These are phyloP conservation scores for Rhipidocladum racemiflorum DNA, from an alignment of 176 grass and related monocot species.

Conservation along the genomic window DNA sequence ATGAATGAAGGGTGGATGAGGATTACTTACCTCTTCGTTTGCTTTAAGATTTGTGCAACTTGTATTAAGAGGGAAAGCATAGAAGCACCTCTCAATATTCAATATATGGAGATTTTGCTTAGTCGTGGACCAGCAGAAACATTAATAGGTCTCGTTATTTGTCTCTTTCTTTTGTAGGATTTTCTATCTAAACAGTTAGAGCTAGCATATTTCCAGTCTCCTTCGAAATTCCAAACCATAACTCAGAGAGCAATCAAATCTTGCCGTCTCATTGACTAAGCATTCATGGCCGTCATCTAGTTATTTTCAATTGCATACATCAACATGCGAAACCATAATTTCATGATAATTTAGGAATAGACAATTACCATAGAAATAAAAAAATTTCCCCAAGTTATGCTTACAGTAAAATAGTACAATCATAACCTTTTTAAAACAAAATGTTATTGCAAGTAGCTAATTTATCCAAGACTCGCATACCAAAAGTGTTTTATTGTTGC, in stretches of 20 bases:
- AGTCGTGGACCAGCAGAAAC: not conserved
- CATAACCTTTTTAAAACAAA: not conserved
- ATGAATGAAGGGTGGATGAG: too few relatives aligned
- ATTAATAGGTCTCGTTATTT: not conserved
- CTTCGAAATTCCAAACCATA: not conserved
- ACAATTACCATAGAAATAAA: not conserved
- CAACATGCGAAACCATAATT: not conserved
- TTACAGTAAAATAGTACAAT: not conserved
- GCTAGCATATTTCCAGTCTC: not conserved
- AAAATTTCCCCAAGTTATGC: not conserved
- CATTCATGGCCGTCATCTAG: not conserved
- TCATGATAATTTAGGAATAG: not conserved
- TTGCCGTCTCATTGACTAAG: too few relatives aligned
- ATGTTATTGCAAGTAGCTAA: not conserved
- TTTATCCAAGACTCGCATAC: not conserved
- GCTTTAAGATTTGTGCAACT: too few relatives aligned
- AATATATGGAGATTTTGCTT: not conserved
- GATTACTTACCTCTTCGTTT: too few relatives aligned
- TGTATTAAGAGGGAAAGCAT: too few relatives aligned
- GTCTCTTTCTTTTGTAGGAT: too few relatives aligned
- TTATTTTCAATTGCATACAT: not conserved
- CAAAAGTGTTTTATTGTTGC: not conserved
- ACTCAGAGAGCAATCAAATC: too few relatives aligned
- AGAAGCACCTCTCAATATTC: too few relatives aligned
- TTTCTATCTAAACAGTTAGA: not conserved